These are phyloP conservation scores for Artemisia argyi DNA, from an alignment of 129 eudicot genomes.

Conservation along the genomic window DNA sequence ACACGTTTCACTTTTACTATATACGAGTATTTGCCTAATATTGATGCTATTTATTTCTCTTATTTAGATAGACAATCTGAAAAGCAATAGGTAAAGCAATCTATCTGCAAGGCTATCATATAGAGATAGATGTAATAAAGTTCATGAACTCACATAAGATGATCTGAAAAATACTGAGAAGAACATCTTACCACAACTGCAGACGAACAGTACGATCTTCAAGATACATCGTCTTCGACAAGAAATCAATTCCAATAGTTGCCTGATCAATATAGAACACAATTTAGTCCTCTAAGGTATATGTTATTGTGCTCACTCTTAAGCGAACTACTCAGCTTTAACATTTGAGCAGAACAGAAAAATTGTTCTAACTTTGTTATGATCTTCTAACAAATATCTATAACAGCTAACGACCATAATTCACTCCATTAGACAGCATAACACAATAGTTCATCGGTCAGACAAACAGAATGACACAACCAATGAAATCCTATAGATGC, in stretches of 20 bases:
- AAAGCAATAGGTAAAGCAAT: no score
- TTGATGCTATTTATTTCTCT: no score
- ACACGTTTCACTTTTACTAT: no score
- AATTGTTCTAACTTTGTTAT: neutral
- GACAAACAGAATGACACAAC: no score
- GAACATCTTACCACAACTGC: constrained; percentile 55
- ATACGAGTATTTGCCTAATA: no score
- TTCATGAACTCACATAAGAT: constrained; percentile 7
- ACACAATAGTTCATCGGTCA: neutral
- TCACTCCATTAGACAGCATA: constrained; percentile 3
- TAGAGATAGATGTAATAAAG: constrained; percentile 5
- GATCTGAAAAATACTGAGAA: constrained; percentile 1
- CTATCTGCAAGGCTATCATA: no score
- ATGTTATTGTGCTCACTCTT: neutral
- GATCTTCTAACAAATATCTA: constrained; percentile 10
- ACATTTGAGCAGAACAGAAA: constrained; percentile 9
- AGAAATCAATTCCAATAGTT: constrained; percentile 67
- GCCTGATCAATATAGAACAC: constrained; percentile 43
- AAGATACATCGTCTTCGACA: constrained; percentile 69
- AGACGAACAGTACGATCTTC: constrained; percentile 67
- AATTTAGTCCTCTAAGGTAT: constrained; percentile 13
- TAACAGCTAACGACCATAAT: constrained; percentile 3
- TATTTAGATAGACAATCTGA: no score
- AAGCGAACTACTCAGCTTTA: neutral
- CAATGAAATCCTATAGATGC: neutral